Conservation (phyloP, 139 green algal genomes). For the Closterium sp. region DNA sequence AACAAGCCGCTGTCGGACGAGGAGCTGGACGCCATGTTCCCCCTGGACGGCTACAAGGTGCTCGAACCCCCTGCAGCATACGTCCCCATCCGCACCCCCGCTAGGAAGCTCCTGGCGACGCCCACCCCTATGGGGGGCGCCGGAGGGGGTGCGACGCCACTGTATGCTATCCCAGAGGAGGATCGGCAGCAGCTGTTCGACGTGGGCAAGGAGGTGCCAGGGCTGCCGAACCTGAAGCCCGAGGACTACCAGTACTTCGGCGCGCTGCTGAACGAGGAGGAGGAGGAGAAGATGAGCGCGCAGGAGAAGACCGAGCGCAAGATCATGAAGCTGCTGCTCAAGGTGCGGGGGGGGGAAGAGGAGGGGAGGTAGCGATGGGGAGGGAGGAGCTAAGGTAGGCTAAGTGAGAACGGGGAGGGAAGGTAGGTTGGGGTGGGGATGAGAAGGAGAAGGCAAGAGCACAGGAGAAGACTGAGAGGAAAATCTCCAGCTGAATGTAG, state of each 20-base stretch:
- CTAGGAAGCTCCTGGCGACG: constrained; percentile 89
- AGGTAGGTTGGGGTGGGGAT: no score
- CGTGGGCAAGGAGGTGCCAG: constrained; percentile 67
- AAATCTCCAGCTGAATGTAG: no score
- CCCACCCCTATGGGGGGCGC: constrained; percentile 74
- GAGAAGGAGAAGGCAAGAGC: no score
- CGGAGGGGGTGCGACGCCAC: constrained; percentile 57
- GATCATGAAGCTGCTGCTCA: constrained; percentile 99
- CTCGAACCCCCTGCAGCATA: constrained; percentile 81
- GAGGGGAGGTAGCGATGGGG: background rate
- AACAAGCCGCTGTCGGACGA: constrained; percentile 89
- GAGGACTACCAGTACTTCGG: constrained; percentile 98
- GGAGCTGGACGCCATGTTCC: constrained; percentile 94
- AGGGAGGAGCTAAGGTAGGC: no score
- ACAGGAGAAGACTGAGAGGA: no score
- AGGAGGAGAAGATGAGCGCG: constrained; percentile 83
- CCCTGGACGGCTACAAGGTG: constrained; percentile 84
- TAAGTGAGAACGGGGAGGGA: no score
- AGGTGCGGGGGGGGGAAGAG: constrained; percentile 56
- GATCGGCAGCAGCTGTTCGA: constrained; percentile 74
- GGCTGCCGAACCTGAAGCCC: constrained; percentile 92
- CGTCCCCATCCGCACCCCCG: constrained; percentile 88
- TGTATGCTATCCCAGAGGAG: constrained; percentile 86
- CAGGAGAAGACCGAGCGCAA: constrained; percentile 96
- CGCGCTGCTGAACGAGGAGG: constrained; percentile 79